Evolutionary conservation across 1,284 basidiomycete species (phyloP).

Genomic region (Moniliophthora roreri): DNA sequence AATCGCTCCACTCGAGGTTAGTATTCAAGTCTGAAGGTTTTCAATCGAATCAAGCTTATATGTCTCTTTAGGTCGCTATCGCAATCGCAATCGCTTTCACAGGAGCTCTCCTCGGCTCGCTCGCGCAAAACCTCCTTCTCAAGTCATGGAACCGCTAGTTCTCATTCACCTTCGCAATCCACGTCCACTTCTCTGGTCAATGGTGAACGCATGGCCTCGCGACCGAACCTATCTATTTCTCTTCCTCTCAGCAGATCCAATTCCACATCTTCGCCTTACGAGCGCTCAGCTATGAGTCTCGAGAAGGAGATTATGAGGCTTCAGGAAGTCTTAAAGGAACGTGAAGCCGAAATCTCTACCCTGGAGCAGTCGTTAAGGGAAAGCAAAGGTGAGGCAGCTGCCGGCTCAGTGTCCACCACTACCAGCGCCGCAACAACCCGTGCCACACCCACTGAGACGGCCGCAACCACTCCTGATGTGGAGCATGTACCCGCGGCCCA

Average conservation of each 20-base stretch:
- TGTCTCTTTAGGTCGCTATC: constrained; percentile 65
- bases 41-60: constrained; percentile 17
- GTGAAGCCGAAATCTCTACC: constrained; percentile 81
- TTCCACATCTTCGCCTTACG: constrained; percentile 42
- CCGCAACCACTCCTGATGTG: constrained; percentile 21
- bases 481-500: constrained; percentile 15
- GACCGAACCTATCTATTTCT: constrained; percentile 65
- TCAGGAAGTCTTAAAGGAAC: constrained; percentile 84
- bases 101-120: constrained; percentile 91
- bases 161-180: constrained; percentile 53
- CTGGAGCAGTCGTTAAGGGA: constrained; percentile 72
- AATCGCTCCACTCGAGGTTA: constrained; percentile 82
- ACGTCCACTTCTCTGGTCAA: constrained; percentile 25
- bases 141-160: constrained; percentile 67
- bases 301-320: constrained; percentile 92
- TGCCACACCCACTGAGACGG: constrained; percentile 15
- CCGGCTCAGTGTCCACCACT: not conserved
- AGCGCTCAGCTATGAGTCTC: constrained; percentile 78
- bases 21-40: constrained; percentile 15
- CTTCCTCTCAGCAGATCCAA: constrained; percentile 37
- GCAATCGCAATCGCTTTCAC: constrained; percentile 89
- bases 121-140: constrained; percentile 80
- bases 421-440: constrained; percentile 6
- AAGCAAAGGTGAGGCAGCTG: constrained; percentile 30
- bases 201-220: constrained; percentile 26